These are phyloP conservation scores for Dactylis glomerata DNA, from an alignment of 176 grass and related monocot species.

Conservation along the genomic window DNA sequence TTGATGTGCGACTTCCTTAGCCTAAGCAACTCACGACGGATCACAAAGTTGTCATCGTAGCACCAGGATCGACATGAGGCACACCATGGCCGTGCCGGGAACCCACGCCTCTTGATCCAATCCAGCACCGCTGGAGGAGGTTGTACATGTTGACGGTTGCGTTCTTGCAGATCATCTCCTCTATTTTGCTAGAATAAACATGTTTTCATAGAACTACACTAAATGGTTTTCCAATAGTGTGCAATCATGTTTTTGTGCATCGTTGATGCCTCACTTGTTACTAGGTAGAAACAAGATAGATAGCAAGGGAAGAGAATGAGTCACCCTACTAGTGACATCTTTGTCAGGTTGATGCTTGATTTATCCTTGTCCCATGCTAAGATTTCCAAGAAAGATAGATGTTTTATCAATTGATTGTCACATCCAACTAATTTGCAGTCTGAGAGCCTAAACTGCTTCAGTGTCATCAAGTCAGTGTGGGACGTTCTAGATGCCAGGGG, in stretches of 20 bases:
- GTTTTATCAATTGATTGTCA: neutral
- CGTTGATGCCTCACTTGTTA: neutral
- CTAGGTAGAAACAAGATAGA: neutral
- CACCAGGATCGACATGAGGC: too few species aligned
- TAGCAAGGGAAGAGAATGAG: neutral
- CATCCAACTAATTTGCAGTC: constrained; percentile 50
- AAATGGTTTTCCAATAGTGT: neutral
- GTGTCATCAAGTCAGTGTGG: constrained; percentile 80
- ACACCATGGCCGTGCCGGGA: too few species aligned
- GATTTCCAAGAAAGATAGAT: neutral
- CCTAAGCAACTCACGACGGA: too few species aligned
- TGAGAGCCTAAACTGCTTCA: constrained; percentile 88
- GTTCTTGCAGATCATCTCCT: neutral
- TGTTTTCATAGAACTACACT: neutral
- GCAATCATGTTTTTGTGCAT: neutral
- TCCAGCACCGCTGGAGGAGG: too few species aligned
- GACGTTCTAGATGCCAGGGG: constrained; percentile 54
- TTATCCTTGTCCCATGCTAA: neutral
- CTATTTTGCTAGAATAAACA: neutral
- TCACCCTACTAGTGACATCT: neutral
- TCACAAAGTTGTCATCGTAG: too few species aligned
- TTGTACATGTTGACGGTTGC: too few species aligned
- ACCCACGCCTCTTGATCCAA: too few species aligned
- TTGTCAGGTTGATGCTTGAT: neutral
- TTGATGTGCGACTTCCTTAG: too few species aligned